These are phyloP conservation scores for Cryphonectria naterciae DNA, from an alignment of 2,329 filamentous ascomycete genomes.

Conservation along the genomic window DNA sequence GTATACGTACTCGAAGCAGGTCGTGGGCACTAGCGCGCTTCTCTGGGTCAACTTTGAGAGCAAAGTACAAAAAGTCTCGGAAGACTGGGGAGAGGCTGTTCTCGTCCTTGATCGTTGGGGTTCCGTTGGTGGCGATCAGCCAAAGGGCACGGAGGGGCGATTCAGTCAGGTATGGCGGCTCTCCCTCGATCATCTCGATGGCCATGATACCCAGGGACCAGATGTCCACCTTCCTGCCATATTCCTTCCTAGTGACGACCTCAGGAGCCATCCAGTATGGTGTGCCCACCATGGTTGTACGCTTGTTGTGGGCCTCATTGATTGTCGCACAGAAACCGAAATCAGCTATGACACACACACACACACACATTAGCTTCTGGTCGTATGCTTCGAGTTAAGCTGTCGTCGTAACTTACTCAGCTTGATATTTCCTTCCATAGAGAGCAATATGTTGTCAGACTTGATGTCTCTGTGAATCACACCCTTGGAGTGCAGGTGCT, in stretches of 20 bases:
- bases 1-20: conserved; percentile 72
- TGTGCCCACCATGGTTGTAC: conserved; percentile 98
- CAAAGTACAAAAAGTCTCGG: conserved; percentile 88
- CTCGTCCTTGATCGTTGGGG: conserved; percentile 92
- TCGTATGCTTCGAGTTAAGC: conserved; percentile 1
- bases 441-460: conserved; percentile 95
- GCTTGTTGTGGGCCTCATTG: conserved; percentile 95
- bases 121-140: conserved; percentile 96
- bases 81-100: conserved; percentile 80
- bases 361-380: conserved; percentile 3
- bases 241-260: conserved; percentile 96
- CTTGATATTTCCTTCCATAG: conserved; percentile 94
- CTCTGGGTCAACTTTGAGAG: conserved; percentile 94
- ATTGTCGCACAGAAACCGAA: conserved; percentile 99
- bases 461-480: conserved; percentile 99
- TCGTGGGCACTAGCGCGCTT: conserved; percentile 95
- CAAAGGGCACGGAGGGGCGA: conserved; percentile 91
- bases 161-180: conserved; percentile 95
- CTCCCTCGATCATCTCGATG: conserved; percentile 99
- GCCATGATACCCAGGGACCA: conserved; percentile 99
- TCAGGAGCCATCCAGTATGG: conserved; percentile 99
- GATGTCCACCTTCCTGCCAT: conserved; percentile 97
- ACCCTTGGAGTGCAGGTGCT: conserved; percentile 95
- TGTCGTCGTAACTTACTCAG: conserved; percentile 68
- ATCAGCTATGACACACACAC: conserved; percentile 65